Evolutionary conservation across 768 basidiomycete genomes (phyloP), one percentile per base, ranked within the genome.

Genomic region (Cyathus striatus): DNA sequence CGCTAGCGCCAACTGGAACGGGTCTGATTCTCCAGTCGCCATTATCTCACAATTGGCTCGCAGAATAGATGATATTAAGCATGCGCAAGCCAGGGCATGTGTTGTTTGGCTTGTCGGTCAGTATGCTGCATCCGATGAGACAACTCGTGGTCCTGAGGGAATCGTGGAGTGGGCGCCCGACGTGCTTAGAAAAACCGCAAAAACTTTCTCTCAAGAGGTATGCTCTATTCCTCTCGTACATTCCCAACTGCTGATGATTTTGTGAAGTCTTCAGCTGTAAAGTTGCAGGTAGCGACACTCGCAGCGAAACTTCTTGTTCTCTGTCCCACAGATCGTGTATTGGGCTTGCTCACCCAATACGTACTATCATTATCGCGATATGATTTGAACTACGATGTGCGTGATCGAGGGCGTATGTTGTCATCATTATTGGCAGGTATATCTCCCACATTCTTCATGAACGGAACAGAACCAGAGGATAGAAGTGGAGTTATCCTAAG

Each of bases 101-200:
- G 81, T 97, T 1, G 65, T 91, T 20, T 96, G 95, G 92, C 77
- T 97, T 1, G 91, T 92, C 0, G 94, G 95, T 0, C 91, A 96
- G 59, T 90, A 90, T 56, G 78, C 86, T 14, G 72, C 72, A 12
- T 59, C 62, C 5, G 55, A 59, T 14, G 64, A 63, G 30, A 55
- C 52, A 20, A 45, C 51, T 30, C 49, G 61, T 14, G 61, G 68
- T 1, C 69, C 77, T 2, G 75, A 79, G 40, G 82, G 81, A 13
- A 62, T 92, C 6, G 80, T 70, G 4, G 71, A 75, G 23, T 94
- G 89, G 90, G 90, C 83, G 0, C 90, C 95, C 1, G 96, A 99
- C 57, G 78, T 95, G 4, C 63, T 98, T 9, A 70, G 95, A n/a
- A 85, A 84, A 52, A 65, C 78, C 4, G 82, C 81, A 2, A 90